Conservation (phyloP, 225 moss, liverwort and hornwort genomes). For the Thuidium tamariscinum region DNA sequence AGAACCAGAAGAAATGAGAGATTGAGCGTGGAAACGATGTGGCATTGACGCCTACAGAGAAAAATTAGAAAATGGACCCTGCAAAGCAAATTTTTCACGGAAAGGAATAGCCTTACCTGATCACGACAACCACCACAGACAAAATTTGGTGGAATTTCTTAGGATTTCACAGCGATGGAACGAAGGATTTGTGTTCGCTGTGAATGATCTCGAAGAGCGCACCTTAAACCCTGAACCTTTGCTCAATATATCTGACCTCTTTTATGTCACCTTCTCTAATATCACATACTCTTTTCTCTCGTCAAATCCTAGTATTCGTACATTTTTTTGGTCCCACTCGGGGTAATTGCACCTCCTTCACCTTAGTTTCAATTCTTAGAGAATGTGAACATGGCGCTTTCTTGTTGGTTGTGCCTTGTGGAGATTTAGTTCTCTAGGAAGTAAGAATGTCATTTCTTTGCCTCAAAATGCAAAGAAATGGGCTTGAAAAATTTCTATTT, state of each 20-base stretch:
- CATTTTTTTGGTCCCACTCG: no score
- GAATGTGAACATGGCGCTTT: no score
- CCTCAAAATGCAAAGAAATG: no score
- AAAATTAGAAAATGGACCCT: neutral
- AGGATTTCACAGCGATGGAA: neutral
- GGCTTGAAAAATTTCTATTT: no score
- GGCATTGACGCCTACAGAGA: neutral
- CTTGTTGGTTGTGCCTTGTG: no score
- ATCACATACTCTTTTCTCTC: neutral
- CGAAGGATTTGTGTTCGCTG: neutral
- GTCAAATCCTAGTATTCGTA: neutral
- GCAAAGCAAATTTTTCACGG: neutral
- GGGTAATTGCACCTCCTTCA: no score
- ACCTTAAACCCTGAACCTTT: conserved; percentile 1
- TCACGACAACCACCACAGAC: no score
- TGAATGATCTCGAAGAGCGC: neutral
- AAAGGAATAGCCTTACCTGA: neutral
- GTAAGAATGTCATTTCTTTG: no score
- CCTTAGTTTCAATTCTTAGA: no score
- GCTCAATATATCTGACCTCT: neutral
- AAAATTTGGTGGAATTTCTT: neutral
- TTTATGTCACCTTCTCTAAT: neutral
- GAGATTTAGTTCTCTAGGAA: no score
- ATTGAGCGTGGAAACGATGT: neutral
- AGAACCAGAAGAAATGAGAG: neutral